Base-by-base conservation (phyloP, 352 stramenopile genomes). In the Phytophthora sp. region DNA sequence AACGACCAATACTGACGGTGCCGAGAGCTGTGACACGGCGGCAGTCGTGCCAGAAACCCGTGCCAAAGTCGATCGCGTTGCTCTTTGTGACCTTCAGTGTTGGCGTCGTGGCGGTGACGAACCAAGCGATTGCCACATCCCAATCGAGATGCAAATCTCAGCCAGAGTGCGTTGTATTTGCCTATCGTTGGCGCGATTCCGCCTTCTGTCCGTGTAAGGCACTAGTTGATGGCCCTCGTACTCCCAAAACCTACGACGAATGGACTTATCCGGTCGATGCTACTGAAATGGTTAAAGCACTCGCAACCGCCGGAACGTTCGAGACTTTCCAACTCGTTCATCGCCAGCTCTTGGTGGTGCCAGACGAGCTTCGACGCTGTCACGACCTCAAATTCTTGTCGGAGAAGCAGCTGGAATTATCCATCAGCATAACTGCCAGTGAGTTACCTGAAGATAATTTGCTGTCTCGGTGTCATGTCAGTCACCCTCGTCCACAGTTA, bases 351-450 rank as follows among this genome's bases (percentile, higher is more conserved):
- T 20, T 38, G 5, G 26, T 26, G 1, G 50, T 63, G 18, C 71
- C 74, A 3, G 67, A 77, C 2, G 62, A 77, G 20, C 55, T 87
- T 7, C 51, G 47, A 4, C 2, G 18, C 2, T 84, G 76, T 35
- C 29, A 21, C 6, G 35, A 75, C 2, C 57, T 88, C 13, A 67
- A 70, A 1, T 58, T 73, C 29, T 46, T 88, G 79, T 85, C 69
- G 38, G 69, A 53, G 8, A 1, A 35, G 16, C 12, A 26, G 24
- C 3, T 33, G n/a, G 29, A 4, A 39, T 33, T 33, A 49, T 49
- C 41, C 11, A 49, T 49, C 23, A 21, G 29, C 41, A 49, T 31
- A 11, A 31, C 20, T 18, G 41, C 21, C 13, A 31, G 18, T 31
- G 41, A 41, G 33, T n/a, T n/a, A n/a, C n/a, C n/a, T n/a, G n/a